phyloP scores from a whole-genome alignment of 2,329 filamentous ascomycete species.

The Fusarium sp. region DNA sequence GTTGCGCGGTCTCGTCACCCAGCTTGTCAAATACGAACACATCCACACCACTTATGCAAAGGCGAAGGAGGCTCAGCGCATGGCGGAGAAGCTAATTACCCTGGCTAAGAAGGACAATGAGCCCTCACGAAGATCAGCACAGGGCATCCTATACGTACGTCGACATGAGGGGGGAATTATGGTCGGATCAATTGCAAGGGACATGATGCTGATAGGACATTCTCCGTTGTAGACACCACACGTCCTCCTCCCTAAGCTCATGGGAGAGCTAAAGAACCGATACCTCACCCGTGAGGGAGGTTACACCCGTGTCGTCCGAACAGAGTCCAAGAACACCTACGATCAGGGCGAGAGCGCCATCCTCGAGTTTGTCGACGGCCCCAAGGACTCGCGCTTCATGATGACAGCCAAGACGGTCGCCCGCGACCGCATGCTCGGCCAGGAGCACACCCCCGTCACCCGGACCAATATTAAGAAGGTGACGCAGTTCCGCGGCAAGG shows the following conservation, averaged over 20 bases:
- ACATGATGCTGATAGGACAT: constrained; percentile 20
- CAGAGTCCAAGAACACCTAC: constrained; percentile 84
- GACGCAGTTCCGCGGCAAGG: constrained; percentile 79
- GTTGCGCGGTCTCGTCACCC: constrained; percentile 94
- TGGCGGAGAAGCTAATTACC: constrained; percentile 95
- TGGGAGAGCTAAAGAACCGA: constrained; percentile 82
- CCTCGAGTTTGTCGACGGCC: constrained; percentile 94
- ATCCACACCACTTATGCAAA: constrained; percentile 97
- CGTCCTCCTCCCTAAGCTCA: constrained; percentile 84
- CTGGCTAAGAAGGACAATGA: constrained; percentile 93
- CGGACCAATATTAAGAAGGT: constrained; percentile 85
- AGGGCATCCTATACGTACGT: constrained; percentile 87
- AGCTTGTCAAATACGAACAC: constrained; percentile 91
- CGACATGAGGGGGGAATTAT: neutral
- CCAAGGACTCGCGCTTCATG: constrained; percentile 92
- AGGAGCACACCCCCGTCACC: constrained; percentile 77
- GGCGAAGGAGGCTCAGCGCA: constrained; percentile 93
- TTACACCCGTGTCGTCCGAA: constrained; percentile 93
- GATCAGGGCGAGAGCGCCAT: constrained; percentile 93
- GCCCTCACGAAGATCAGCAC: constrained; percentile 79
- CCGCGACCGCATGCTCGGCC: constrained; percentile 67
- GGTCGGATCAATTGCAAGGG: neutral
- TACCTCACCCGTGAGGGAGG: constrained; percentile 86
- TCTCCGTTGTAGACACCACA: constrained; percentile 69
- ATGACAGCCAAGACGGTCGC: constrained; percentile 90